Evolutionary conservation across 306 rosid genomes (phyloP).

Genomic region (Bauhinia variegata): DNA sequence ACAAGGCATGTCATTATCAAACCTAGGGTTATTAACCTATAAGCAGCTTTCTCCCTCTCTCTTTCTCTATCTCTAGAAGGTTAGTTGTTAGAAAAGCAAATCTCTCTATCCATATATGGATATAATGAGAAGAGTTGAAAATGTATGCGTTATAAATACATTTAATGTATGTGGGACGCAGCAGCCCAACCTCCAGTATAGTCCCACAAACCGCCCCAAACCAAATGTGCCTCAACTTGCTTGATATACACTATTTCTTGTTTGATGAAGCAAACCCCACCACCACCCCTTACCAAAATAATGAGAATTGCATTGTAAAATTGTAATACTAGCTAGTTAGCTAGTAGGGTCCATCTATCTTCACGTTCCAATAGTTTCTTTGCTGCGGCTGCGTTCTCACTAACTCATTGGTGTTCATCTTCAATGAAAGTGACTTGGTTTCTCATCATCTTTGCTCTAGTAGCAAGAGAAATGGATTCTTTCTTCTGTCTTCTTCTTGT

Average conservation of each 20-base stretch:
- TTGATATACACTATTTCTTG: conserved; percentile 71
- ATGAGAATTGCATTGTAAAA: conserved; percentile 35
- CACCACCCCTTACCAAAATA: conserved; percentile 49
- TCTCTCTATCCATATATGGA: conserved; percentile 19
- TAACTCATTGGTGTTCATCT: conserved; percentile 48
- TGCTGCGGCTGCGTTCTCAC: conserved; percentile 53
- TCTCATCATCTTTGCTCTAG: background rate
- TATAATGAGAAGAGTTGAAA: conserved; percentile 53
- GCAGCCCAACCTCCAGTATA: conserved; percentile 54
- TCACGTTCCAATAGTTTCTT: conserved; percentile 49
- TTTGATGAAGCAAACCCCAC: conserved; percentile 84
- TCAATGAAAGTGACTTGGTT: conserved; percentile 43
- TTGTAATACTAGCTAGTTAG: too few species aligned
- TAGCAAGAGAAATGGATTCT: too few species aligned
- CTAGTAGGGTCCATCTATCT: conserved; percentile 32
- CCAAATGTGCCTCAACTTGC: conserved; percentile 64
- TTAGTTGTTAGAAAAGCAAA: conserved; percentile 29
- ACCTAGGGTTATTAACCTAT: conserved; percentile 27
- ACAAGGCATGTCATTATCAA: conserved; percentile 59
- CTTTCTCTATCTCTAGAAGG: conserved; percentile 44
- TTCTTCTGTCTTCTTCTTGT: too few species aligned
- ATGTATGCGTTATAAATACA: conserved; percentile 48
- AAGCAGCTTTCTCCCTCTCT: background rate
- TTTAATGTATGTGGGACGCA: conserved; percentile 59
- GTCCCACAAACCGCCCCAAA: conserved; percentile 98